phyloP scores from a whole-genome alignment of 2,329 filamentous ascomycete species.

The Fulvia fulva region DNA sequence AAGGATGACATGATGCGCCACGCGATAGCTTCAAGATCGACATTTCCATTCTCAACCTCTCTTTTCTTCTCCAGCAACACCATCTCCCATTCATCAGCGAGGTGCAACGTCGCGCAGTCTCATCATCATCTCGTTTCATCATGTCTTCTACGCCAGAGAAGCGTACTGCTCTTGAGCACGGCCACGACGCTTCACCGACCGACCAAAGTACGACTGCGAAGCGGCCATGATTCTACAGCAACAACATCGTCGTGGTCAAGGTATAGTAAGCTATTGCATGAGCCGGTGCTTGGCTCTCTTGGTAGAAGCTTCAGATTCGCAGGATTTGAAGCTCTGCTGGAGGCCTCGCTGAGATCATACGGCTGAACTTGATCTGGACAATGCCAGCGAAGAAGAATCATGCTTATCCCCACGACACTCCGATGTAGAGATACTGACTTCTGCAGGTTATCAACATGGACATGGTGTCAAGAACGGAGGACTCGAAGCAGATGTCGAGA shows the following conservation, averaged over 20 bases:
- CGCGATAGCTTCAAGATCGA: background rate
- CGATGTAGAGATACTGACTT: slow-evolving; percentile 30
- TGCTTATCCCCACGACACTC: slow-evolving; percentile 36
- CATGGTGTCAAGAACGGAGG: slow-evolving; percentile 20
- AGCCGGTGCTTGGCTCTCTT: slow-evolving; percentile 33
- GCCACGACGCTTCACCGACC: background rate
- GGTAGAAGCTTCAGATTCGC: background rate
- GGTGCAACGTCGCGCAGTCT: background rate
- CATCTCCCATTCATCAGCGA: background rate
- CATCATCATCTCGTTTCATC: background rate
- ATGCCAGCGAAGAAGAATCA: slow-evolving; percentile 51
- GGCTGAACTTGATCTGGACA: slow-evolving; percentile 54
- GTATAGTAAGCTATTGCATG: slow-evolving; percentile 32
- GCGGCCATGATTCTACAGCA: slow-evolving; percentile 13
- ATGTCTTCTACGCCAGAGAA: background rate
- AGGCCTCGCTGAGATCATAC: slow-evolving; percentile 48
- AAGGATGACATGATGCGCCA: background rate
- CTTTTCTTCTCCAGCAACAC: background rate
- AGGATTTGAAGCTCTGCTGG: background rate
- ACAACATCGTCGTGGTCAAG: slow-evolving; percentile 14
- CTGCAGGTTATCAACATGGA: slow-evolving; percentile 31
- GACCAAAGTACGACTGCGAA: slow-evolving; percentile 7
- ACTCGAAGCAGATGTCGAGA: slow-evolving; percentile 11
- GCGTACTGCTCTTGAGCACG: background rate
- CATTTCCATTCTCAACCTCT: background rate